phyloP scores from a whole-genome alignment of 352 stramenopile species.

The Phytopythium litorale region DNA sequence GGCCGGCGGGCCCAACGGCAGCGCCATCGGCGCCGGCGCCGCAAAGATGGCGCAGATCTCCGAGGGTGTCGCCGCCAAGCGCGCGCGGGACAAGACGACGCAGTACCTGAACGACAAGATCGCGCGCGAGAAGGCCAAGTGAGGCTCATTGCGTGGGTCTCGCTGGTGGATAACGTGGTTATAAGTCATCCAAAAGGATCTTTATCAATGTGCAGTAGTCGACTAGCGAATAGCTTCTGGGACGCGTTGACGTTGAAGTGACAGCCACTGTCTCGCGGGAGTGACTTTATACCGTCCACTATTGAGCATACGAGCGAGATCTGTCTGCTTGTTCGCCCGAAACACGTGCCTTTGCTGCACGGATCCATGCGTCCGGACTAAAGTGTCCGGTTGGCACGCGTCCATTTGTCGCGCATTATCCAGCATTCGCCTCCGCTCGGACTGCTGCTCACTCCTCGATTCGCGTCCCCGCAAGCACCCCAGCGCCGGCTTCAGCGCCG shows the following conservation, averaged over 20 bases:
- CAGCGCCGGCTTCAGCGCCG: not conserved
- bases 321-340: not conserved
- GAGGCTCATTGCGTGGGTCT: not conserved
- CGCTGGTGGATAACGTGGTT: no score
- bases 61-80: constrained; percentile 57
- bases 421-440: not conserved
- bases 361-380: not conserved
- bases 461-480: not conserved
- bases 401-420: not conserved
- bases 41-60: constrained; percentile 79
- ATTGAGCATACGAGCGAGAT: not conserved
- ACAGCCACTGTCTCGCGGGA: not conserved
- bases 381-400: constrained; percentile 1
- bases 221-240: not conserved
- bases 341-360: not conserved
- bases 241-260: not conserved
- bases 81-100: constrained; percentile 60
- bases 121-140: constrained; percentile 32
- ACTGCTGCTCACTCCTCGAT: not conserved
- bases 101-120: constrained; percentile 86
- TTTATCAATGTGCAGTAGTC: not conserved
- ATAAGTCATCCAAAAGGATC: no score
- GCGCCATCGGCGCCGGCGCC: constrained; percentile 60
- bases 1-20: constrained; percentile 17
- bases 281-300: not conserved